phyloP scores from a whole-genome alignment of 805 yeast genomes.

The Metschnikowia cerradonensis region DNA sequence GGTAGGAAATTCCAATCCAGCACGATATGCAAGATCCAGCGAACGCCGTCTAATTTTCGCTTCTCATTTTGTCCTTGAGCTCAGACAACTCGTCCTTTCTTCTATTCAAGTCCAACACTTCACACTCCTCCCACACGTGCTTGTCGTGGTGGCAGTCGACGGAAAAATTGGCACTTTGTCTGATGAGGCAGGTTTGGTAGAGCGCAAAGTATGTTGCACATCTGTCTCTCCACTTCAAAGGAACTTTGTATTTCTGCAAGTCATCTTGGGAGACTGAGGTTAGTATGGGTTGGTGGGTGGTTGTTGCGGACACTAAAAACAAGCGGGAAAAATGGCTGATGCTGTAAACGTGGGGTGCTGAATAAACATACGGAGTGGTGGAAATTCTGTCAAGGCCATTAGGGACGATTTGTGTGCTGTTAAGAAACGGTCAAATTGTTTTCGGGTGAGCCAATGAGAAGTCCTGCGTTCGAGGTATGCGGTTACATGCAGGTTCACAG shows the following conservation, averaged over 20 bases:
- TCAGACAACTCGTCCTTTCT: conserved; percentile 69
- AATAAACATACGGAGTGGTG: conserved; percentile 20
- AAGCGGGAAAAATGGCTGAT: background rate
- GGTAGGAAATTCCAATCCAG: background rate
- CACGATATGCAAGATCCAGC: conserved; percentile 7
- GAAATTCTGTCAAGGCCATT: conserved; percentile 20
- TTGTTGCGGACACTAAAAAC: background rate
- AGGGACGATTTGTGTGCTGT: conserved; percentile 1
- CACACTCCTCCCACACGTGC: conserved; percentile 83
- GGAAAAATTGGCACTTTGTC: conserved; percentile 40
- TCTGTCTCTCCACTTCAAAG: conserved; percentile 77
- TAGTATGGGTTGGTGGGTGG: conserved; percentile 14
- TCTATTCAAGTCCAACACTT: conserved; percentile 75
- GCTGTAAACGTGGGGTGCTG: background rate
- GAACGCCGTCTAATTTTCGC: conserved; percentile 5
- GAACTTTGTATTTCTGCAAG: conserved; percentile 74
- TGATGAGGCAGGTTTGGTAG: conserved; percentile 40
- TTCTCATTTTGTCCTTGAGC: conserved; percentile 41
- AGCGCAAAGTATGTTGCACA: conserved; percentile 60
- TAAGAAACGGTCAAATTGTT: background rate
- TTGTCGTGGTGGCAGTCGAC: conserved; percentile 69
- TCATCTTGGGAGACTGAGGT: conserved; percentile 71
- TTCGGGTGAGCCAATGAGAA: conserved; percentile 19
- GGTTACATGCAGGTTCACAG: background rate
- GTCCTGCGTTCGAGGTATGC: conserved; percentile 12